phyloP scores from a whole-genome alignment of 331 rosid genomes.

The Telfairia occidentalis region DNA sequence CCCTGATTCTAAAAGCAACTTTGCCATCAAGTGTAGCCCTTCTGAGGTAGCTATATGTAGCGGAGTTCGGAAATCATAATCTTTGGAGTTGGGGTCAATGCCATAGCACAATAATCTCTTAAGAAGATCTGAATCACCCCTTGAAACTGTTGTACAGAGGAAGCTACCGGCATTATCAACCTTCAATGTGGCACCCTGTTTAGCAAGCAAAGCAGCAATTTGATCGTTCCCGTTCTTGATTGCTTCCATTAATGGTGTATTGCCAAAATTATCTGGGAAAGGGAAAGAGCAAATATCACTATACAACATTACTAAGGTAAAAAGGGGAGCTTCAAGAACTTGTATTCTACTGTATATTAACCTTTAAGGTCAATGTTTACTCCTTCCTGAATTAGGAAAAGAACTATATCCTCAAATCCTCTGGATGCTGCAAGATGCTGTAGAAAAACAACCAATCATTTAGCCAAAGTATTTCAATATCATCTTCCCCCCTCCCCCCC shows the following conservation, averaged over 20 bases:
- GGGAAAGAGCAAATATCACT: not conserved
- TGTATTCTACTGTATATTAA: conserved; percentile 3
- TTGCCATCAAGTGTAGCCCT: conserved; percentile 73
- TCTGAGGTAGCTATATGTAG: conserved; percentile 78
- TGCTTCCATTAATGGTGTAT: conserved; percentile 81
- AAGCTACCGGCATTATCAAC: conserved; percentile 60
- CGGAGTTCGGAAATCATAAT: conserved; percentile 79
- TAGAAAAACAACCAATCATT: conserved; percentile 6
- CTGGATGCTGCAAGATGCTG: conserved; percentile 92
- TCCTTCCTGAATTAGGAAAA: conserved; percentile 56
- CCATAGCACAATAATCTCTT: conserved; percentile 60
- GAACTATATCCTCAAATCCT: conserved; percentile 61
- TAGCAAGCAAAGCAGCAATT: conserved; percentile 54
- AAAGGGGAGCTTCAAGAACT: not conserved
- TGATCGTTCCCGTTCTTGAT: conserved; percentile 74
- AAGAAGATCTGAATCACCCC: conserved; percentile 71
- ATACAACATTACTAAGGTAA: not conserved
- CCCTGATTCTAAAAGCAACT: conserved; percentile 64
- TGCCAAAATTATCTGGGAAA: conserved; percentile 67
- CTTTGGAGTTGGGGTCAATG: conserved; percentile 78
- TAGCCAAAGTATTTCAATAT: not conserved
- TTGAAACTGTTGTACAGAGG: conserved; percentile 55
- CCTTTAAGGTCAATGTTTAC: conserved; percentile 57
- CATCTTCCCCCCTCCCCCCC: too few relatives aligned
- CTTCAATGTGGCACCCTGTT: conserved; percentile 62